A percentile compares a stretch with the other conserved stretches of the same genome.
Conservation (phyloP, 768 basidiomycete genomes). For the Suillus lakei region DNA sequence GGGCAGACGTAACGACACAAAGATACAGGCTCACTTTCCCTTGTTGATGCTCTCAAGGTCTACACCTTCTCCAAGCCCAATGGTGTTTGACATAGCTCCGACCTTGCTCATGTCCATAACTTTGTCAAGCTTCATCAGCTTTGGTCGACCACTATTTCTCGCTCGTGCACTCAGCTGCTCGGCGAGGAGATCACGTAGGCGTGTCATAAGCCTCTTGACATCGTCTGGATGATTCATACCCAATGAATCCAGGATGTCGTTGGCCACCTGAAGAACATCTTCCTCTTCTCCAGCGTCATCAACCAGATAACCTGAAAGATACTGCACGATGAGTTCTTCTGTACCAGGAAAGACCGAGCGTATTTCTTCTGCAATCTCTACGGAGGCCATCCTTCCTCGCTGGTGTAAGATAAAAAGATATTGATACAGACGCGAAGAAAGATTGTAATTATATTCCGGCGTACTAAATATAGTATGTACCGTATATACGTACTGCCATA, state of each 20-base stretch:
- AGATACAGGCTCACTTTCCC: constrained; percentile 69
- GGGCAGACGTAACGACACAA: constrained; percentile 7
- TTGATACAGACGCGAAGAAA: background rate
- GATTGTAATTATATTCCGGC: background rate
- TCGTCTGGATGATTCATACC: constrained; percentile 62
- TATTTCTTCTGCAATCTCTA: constrained; percentile 82
- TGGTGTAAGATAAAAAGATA: background rate
- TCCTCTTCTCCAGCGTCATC: constrained; percentile 91
- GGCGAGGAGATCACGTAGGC: constrained; percentile 64
- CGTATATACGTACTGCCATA: no score
- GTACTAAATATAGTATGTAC: no score
- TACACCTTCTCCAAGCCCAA: constrained; percentile 80
- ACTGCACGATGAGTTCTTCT: constrained; percentile 86
- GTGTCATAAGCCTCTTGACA: constrained; percentile 69
- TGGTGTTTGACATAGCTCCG: constrained; percentile 75
- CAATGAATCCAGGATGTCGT: constrained; percentile 77
- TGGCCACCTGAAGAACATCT: constrained; percentile 79
- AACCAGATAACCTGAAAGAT: constrained; percentile 85
- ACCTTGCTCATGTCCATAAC: constrained; percentile 89
- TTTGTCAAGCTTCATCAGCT: constrained; percentile 78
- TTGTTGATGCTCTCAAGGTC: constrained; percentile 93
- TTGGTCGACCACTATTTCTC: constrained; percentile 64
- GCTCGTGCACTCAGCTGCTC: constrained; percentile 65
- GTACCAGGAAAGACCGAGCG: constrained; percentile 70
- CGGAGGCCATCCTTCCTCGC: constrained; percentile 56